phyloP scores from a whole-genome alignment of 306 rosid genomes.

The Alnus rubra region DNA sequence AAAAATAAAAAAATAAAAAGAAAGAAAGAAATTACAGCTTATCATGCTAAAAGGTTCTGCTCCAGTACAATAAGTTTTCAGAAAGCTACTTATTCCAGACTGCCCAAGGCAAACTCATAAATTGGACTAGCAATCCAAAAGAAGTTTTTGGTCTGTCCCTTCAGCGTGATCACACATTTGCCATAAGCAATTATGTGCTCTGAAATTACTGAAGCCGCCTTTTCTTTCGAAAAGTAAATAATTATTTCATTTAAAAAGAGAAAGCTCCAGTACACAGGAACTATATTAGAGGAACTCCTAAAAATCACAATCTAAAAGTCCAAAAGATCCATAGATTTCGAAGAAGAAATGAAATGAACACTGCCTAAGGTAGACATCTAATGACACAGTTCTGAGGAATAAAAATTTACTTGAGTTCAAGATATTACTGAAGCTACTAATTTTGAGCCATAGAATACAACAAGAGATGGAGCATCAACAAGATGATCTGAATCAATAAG shows the following conservation, averaged over 20 bases:
- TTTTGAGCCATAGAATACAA: slow-evolving; percentile 15
- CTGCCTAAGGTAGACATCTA: not conserved
- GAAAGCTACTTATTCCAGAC: slow-evolving; percentile 16
- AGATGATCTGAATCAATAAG: slow-evolving; percentile 20
- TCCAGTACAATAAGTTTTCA: not conserved
- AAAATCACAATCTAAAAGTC: not conserved
- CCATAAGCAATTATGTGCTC: not conserved
- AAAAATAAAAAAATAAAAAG: not conserved
- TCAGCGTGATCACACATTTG: not conserved
- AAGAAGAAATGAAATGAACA: not conserved
- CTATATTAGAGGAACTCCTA: not conserved
- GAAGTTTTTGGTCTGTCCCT: not conserved
- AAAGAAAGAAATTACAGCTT: slow-evolving; percentile 14
- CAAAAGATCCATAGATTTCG: not conserved
- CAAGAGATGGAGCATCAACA: slow-evolving; percentile 11
- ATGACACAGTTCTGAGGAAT: not conserved
- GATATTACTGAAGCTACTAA: not conserved
- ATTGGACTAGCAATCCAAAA: slow-evolving; percentile 10
- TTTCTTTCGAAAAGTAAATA: not conserved
- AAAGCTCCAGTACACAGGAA: slow-evolving; percentile 3
- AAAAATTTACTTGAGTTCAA: not conserved
- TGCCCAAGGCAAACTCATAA: slow-evolving; percentile 22
- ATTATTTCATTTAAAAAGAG: slow-evolving; percentile 4
- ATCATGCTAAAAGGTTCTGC: slow-evolving; percentile 1
- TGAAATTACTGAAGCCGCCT: not conserved